These are phyloP conservation scores for Phragmites australis DNA, from an alignment of 176 grass and related monocot genomes.

Conservation along the genomic window DNA sequence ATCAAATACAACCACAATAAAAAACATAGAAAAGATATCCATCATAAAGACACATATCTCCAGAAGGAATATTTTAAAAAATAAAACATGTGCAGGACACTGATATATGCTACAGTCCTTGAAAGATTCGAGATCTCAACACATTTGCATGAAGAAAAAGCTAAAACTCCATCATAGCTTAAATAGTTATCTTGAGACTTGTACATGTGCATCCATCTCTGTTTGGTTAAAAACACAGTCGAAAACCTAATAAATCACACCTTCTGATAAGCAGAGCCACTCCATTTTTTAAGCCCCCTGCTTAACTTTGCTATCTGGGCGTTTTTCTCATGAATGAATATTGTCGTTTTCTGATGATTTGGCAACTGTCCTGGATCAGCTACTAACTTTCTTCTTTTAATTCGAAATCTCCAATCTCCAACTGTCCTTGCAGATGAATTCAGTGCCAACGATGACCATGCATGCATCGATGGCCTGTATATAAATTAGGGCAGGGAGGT, in stretches of 20 bases:
- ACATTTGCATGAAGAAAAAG: too few relatives aligned
- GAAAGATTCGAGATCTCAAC: too few relatives aligned
- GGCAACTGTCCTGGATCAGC: not conserved
- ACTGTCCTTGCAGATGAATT: conserved; percentile 10
- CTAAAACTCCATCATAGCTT: too few relatives aligned
- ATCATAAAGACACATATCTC: too few relatives aligned
- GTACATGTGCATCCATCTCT: not conserved
- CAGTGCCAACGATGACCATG: conserved; percentile 21
- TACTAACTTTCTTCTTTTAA: not conserved
- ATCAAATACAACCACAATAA: too few relatives aligned
- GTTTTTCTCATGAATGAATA: conserved; percentile 15
- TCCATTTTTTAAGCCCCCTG: not conserved
- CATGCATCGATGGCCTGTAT: not conserved
- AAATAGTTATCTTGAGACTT: too few relatives aligned
- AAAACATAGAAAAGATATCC: too few relatives aligned
- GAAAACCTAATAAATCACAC: not conserved
- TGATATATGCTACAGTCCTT: too few relatives aligned
- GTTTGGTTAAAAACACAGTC: not conserved
- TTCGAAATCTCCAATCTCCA: conserved; percentile 26
- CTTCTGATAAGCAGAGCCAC: not conserved
- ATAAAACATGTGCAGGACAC: too few relatives aligned
- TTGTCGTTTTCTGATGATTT: not conserved
- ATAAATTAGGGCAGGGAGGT: conserved; percentile 1
- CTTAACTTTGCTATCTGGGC: not conserved
- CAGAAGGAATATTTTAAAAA: too few relatives aligned